Base-by-base conservation (phyloP, 1,284 basidiomycete genomes). In the Cryptococcus sp. region DNA sequence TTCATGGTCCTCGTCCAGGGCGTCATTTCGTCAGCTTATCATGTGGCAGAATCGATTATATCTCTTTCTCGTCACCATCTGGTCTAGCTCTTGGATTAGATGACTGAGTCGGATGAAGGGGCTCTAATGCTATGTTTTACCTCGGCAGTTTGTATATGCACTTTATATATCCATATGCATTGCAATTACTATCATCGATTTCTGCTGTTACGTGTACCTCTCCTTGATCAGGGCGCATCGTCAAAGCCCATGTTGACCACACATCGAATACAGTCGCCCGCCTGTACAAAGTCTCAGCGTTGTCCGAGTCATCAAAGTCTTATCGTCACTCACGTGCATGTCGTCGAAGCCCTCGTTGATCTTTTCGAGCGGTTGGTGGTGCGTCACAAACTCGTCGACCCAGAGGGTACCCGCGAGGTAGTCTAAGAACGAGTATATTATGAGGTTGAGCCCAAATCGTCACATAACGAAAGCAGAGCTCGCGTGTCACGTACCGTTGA, bases 271-370 rank as follows among this genome's bases (percentile, higher is more conserved):
- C 94, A 97, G 60, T 93, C 85, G 25, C 93, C 93, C 55, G 80
- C 81, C 89, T 94, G 55, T 3, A 57, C 47, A 53, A 51, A 38
- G 20, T 19, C 13, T 52, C 35, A 39, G 54, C 13, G 23, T 41
- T 46, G 23, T 38, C 39, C 16, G 20, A 47, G 13, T 25, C 20
- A 27, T 30, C 1, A 30, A 25, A 13, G 5, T 5, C 27, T 1
- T 6, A 17, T 20, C 19, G n/a, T 47, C 41, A 84, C 90, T 78
- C 79, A 91, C 90, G 81, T 94, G 91, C 93, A 97, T 96, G 78
- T 94, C 90, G 62, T 91, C 84, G 82, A 97, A 96, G 40, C 91
- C 93, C 58, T 87, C 81, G 79, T 91, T 92, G 78, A 97, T 91
- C 22, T 93, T 86, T 39, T 82, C 83, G 43, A 97, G 82, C 52